Base-by-base conservation (phyloP, 805 yeast genomes). In the Wickerhamia fluorescens region DNA sequence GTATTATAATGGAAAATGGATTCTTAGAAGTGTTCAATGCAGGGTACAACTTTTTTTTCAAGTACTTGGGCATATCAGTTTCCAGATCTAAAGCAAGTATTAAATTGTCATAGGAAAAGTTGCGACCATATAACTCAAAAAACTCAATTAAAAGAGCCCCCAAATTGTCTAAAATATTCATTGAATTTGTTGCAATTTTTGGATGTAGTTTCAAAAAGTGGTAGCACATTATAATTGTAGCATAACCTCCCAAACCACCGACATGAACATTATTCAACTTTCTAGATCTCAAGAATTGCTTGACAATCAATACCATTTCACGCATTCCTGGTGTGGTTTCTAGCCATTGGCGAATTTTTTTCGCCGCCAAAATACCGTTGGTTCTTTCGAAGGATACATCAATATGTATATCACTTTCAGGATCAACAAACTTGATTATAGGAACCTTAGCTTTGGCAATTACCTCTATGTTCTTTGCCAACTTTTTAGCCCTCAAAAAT, bases 231-330 rank as follows among this genome's bases (percentile, higher is more conserved):
- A 96, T 87, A 24, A 88, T 85, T n/a, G 85, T 83, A 6, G 96
- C 75, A 51, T 80, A 89, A 0, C 97, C 97, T 23, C 98, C 97
- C 5, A 89, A 59, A 0, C 97, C 97, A 29, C 98, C 98, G 14
- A 78, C 77, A 44, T 82, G 94, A 10, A 89, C 97, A 38, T 84
- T 81, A 45, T 87, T 86, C 36, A 88, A 61, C 34, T 69, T 73
- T 44, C 96, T 66, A 2, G 85, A 75, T 18, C 86, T 65, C 28
- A 89, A 63, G 46, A 88, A 89, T 49, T 84, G 95, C 54, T 92
- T 88, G 5, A 89, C 69, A 2, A 87, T 74, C 27, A 89, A 61
- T 1, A 81, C 94, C 28, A 89, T 56, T 46, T 87, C 94, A 39
- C 95, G 61, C 29, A 89, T 58, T 0, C 94, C 95, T 0, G 94